Base-by-base conservation (phyloP, 1,284 basidiomycete genomes). In the Inonotus obliquus region DNA sequence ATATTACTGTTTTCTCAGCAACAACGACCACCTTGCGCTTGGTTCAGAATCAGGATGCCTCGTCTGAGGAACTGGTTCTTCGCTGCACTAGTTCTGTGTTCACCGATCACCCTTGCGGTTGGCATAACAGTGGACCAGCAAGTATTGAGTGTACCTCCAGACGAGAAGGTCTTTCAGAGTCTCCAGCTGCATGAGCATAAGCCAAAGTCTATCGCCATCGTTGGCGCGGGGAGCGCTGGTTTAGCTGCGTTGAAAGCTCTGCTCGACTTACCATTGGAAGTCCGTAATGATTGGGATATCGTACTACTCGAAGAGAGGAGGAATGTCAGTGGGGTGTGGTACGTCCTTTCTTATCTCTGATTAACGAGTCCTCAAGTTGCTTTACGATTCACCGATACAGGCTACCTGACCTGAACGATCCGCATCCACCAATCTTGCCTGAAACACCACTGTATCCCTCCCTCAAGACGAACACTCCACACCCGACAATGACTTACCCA, bases 391-490 rank as follows among this genome's bases (percentile, higher is more conserved):
- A n/a, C 45, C n/a, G n/a, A n/a, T n/a, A 23, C 35, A 74, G 79
- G 79, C 70, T 84, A 3, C 76, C 79, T 6, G 81, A 84, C 61
- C 70, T 73, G 19, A 65, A 71, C 3, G 71, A 75, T 10, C 72
- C 75, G 2, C 65, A 69, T 17, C 79, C 80, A 13, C 81, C 81
- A 25, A 66, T 69, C 1, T 71, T 85, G 1, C 82, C 83, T 2
- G 77, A 81, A 68, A 81, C 81, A 0, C 81, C 82, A 0, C 65
- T 84, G 10, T 85, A 85, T 63, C 81, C 81, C 3, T 73, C 71
- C 7, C 74, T 85, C n/a, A 77, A 69, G 63, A 82, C 81, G 19
- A 85, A 84, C 67, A 81, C 79, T 1, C 82, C 83, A 11, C 75
- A 80, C 19, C 81, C 78, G 2, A 72, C 70, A 19, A 80, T 85